Evolutionary conservation across 208 protist species (phyloP), one percentile per base, ranked within the genome.

Genomic region (Leishmania arabica): DNA sequence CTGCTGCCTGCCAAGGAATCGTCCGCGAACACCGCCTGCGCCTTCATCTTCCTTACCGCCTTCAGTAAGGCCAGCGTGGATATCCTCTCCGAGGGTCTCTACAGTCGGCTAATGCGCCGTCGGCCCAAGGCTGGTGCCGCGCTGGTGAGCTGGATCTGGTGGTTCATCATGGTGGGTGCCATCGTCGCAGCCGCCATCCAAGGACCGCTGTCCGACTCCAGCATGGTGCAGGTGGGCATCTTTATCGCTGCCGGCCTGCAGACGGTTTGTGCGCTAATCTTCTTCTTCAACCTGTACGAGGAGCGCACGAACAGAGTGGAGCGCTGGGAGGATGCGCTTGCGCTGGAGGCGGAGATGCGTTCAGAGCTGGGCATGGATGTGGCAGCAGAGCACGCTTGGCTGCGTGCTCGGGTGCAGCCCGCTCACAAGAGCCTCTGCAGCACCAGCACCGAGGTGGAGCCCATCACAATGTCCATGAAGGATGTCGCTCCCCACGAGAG

Each of bases 81-180:
- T 74, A 93, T 93, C 69, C 87, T 96, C 6, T 90, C 89, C 1
- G 84, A 96, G 75, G 92, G 91, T 27, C 84, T 92, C 74, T 96
- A 96, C 90, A 95, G 88, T 62, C 88, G 89, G 40, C 68, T 93
- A 74, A 90, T 96, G 68, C 89, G 88, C 54, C 74, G 81, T 53
- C 40, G 80, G 31, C 92, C 91, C n/a, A 69, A 77, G 71, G 78
- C 84, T 40, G 90, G 91, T 17, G 75, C 88, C 0, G 58, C 88
- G 6, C 77, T 96, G 5, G 89, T 96, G 31, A 93, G 87, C 58
- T 95, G 88, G 82, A 84, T 95, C 24, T 96, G 89, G 89, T 89
- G 87, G 82, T 91, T 85, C 65, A 88, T 89, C 40, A 88, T 93
- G 83, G 7, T 90, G 11, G 93, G 88, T 51, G 49, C 73, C 47